Percentiles rank a stretch among this genome's conserved stretches.
Conservation (phyloP, 2,329 filamentous ascomycete species). For the Ustulina deusta region DNA sequence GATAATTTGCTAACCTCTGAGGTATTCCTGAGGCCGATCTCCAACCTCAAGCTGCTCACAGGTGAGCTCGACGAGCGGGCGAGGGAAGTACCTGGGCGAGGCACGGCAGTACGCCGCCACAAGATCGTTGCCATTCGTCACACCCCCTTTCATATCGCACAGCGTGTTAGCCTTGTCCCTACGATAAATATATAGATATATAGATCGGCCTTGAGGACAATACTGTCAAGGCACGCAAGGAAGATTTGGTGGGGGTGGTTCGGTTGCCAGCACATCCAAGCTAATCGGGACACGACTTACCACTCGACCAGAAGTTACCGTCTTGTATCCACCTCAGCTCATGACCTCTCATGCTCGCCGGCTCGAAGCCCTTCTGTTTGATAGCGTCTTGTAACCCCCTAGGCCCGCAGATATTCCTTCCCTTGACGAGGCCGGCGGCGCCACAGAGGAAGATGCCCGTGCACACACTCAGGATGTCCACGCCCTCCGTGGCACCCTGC, state of each 20-base stretch:
- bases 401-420: slow-evolving; percentile 61
- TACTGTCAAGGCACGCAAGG: too few relatives aligned
- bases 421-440: slow-evolving; percentile 61
- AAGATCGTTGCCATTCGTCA: slow-evolving; percentile 69
- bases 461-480: slow-evolving; percentile 65
- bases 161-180: slow-evolving; percentile 19
- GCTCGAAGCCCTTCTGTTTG: slow-evolving; percentile 53
- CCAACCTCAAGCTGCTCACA: slow-evolving; percentile 62
- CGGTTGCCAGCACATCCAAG: too few relatives aligned
- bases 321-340: slow-evolving; percentile 64
- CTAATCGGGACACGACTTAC: slow-evolving; percentile 55
- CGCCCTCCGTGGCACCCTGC: slow-evolving; percentile 55
- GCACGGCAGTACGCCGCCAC: slow-evolving; percentile 64
- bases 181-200: too few relatives aligned
- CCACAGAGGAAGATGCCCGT: slow-evolving; percentile 63
- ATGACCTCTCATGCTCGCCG: slow-evolving; percentile 58
- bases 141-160: slow-evolving; percentile 55
- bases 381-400: slow-evolving; percentile 58
- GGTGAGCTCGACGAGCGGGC: slow-evolving; percentile 58
- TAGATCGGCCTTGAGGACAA: too few relatives aligned
- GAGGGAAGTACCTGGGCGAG: slow-evolving; percentile 57
- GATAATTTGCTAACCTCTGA: slow-evolving; percentile 50
- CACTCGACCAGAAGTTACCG: slow-evolving; percentile 67
- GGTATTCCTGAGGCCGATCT: slow-evolving; percentile 60
- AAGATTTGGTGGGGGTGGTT: too few relatives aligned